Conservation (phyloP, 352 stramenopile species). For the Peronospora destructor region DNA sequence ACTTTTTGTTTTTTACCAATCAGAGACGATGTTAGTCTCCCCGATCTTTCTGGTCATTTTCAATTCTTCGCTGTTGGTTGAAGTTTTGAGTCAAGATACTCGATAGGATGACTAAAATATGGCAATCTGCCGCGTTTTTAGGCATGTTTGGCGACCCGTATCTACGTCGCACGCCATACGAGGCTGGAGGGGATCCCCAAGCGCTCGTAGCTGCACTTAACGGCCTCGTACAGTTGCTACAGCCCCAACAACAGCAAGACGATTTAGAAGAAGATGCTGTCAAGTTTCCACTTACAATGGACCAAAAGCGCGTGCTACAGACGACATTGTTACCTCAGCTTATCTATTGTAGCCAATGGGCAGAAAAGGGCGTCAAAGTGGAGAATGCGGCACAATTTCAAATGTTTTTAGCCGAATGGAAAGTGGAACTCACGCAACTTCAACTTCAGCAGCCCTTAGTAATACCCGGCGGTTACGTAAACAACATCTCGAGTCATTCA, state of each 20-base stretch:
- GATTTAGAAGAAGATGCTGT: constrained; percentile 26
- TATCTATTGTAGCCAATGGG: constrained; percentile 40
- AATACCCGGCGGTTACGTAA: constrained; percentile 73
- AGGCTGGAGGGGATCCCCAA: constrained; percentile 63
- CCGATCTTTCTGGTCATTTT: not conserved
- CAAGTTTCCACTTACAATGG: constrained; percentile 39
- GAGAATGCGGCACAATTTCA: constrained; percentile 60
- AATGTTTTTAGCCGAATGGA: constrained; percentile 63
- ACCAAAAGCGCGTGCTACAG: constrained; percentile 47
- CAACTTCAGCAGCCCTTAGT: constrained; percentile 42
- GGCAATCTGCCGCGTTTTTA: constrained; percentile 59
- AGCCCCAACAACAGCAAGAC: constrained; percentile 12
- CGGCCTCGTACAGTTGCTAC: constrained; percentile 36
- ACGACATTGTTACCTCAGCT: constrained; percentile 52
- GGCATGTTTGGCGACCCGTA: constrained; percentile 78
- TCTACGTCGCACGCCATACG: constrained; percentile 67
- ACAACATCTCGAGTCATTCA: constrained; percentile 59
- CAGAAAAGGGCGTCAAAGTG: constrained; percentile 51
- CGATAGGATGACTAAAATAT: constrained; percentile 14
- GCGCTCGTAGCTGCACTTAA: constrained; percentile 47
- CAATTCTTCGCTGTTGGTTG: not conserved
- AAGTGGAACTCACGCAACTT: constrained; percentile 41
- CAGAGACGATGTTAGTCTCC: not conserved
- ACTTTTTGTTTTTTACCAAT: not conserved
- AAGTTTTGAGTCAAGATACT: not conserved